Evolutionary conservation across 1,284 basidiomycete species (phyloP).

Genomic region (Takashimella koratensis): DNA sequence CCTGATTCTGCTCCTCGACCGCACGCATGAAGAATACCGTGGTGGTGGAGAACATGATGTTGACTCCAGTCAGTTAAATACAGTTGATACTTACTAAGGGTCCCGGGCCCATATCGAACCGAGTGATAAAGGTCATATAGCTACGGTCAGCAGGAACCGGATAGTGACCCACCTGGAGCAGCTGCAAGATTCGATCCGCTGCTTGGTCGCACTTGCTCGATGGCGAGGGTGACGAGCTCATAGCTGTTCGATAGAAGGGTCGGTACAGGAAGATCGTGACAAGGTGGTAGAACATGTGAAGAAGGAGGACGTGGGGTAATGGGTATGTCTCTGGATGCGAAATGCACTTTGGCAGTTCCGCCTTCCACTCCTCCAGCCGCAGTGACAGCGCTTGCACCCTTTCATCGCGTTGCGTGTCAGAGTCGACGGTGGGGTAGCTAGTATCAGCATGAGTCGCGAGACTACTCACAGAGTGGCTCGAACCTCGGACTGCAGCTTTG

Average conservation of each 20-base stretch:
- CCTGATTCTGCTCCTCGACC: background rate
- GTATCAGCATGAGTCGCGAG: background rate
- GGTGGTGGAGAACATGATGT: too few relatives aligned
- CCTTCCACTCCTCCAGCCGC: too few relatives aligned
- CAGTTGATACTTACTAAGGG: background rate
- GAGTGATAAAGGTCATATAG: background rate
- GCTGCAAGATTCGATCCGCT: constrained; percentile 9
- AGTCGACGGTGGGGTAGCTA: constrained; percentile 1
- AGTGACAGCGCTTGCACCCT: constrained; percentile 13
- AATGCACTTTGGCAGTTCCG: too few relatives aligned
- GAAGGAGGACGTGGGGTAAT: constrained; percentile 18
- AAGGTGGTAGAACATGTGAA: constrained; percentile 21
- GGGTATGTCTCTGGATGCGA: constrained; percentile 13
- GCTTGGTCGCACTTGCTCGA: constrained; percentile 19
- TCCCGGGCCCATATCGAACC: background rate
- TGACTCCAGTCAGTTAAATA: too few relatives aligned
- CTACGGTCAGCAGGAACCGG: background rate
- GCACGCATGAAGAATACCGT: background rate
- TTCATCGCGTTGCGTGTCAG: constrained; percentile 9
- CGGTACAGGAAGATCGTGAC: constrained; percentile 18
- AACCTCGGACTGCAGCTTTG: constrained; percentile 9
- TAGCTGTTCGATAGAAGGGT: constrained; percentile 21
- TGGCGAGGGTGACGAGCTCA: too few relatives aligned
- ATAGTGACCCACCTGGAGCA: constrained; percentile 9
- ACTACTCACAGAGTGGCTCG: constrained; percentile 15